Evolutionary conservation across 2,329 filamentous ascomycete genomes (phyloP).

Genomic region (Cytospora paraplurivora): DNA sequence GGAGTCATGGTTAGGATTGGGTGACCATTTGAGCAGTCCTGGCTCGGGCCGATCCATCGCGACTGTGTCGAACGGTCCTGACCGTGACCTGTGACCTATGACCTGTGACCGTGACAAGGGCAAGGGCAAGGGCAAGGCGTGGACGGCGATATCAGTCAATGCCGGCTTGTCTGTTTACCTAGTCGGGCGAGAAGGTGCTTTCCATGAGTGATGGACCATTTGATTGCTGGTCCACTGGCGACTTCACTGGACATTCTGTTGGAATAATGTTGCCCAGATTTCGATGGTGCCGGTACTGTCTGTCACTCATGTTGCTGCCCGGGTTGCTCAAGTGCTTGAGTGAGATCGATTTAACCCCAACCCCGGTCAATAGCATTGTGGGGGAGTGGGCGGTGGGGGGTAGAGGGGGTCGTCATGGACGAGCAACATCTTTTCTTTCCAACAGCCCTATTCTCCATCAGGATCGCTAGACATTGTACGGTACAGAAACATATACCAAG

Average conservation of each 20-base stretch:
- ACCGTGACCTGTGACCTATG: neutral
- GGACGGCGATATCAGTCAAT: neutral
- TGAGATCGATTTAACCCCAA: neutral
- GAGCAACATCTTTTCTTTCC: neutral
- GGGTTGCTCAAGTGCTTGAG: neutral
- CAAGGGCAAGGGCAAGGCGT: neutral
- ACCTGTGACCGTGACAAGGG: neutral
- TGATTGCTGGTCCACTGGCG: too few species aligned
- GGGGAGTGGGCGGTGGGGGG: too few species aligned
- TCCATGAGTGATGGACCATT: neutral
- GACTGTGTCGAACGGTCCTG: neutral
- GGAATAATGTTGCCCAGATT: neutral
- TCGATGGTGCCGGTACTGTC: neutral
- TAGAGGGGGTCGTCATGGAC: too few species aligned
- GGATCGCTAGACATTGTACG: too few species aligned
- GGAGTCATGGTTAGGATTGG: slow-evolving; percentile 58
- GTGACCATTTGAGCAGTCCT: slow-evolving; percentile 68
- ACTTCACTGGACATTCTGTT: neutral
- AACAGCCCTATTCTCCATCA: too few species aligned
- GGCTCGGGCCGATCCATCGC: slow-evolving; percentile 61
- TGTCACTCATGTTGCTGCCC: neutral
- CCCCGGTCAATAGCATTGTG: neutral
- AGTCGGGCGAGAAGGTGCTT: neutral
- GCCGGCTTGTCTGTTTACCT: neutral
- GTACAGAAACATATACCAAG: too few species aligned